Base-by-base conservation (phyloP, 169 alveolate genomes). In the Plasmodium inui region DNA sequence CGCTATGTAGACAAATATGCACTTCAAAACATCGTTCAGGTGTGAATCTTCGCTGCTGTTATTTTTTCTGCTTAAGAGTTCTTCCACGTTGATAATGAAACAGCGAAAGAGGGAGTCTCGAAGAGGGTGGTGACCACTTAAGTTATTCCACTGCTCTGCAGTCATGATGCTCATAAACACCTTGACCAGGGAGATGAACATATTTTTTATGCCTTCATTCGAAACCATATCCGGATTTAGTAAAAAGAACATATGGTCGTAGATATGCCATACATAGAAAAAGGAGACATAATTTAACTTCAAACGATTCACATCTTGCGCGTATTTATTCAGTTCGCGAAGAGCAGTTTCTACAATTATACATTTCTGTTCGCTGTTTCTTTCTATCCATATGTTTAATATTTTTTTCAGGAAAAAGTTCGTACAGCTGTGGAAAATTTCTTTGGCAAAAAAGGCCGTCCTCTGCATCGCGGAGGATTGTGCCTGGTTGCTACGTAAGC, bases 351-450 rank as follows among this genome's bases (percentile, higher is more conserved):
- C 86, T 1, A 80, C 83, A 44, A 91, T 80, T 10, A 91, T 82
- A 50, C 28, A 22, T 82, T 91, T 91, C 84, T 32, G 71, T 50
- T 91, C 82, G 26, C 76, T 53, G 41, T 82, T 78, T 91, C 67
- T 91, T 72, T 78, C 82, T 37, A 91, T 22, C 95, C 95, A 91
- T 32, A 91, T 91, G 19, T 10, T 46, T 71, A 91, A 72, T 67
- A 91, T 91, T 71, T 91, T 91, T 82, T 91, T 91, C 83, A 91
- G 57, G 32, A 91, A 91, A 72, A 91, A 82, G 39, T 81, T 71
- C 28, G 92, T 72, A 3, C 92, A n/a, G n/a, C 37, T 46, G 73
- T 50, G 79, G 55, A 91, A 91, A n/a, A 55, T 55, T 26, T 86
- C 67, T 34, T 86, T 73, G n/a, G 67, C 67, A 76, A 73, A 86